These are phyloP conservation scores for Coemansia sp. DNA, from an alignment of 192 early-diverging fungal genomes.

Conservation along the genomic window DNA sequence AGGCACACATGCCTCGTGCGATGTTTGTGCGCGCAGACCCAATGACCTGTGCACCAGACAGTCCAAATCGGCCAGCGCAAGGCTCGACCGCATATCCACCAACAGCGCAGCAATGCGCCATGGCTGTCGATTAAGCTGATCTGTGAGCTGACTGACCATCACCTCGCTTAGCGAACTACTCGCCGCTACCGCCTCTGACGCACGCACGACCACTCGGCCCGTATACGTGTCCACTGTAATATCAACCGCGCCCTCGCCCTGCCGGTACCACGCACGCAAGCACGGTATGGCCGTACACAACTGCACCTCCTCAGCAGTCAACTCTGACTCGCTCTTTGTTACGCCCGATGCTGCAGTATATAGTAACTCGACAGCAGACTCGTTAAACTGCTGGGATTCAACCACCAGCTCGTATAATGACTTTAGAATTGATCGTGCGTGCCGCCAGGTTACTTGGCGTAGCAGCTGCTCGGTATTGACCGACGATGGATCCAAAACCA, in stretches of 20 bases:
- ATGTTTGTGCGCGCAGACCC: slow-evolving; percentile 37
- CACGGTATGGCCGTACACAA: slow-evolving; percentile 21
- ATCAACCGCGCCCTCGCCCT: slow-evolving; percentile 46
- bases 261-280: slow-evolving; percentile 51
- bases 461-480: slow-evolving; percentile 39
- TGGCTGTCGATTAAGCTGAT: slow-evolving; percentile 44
- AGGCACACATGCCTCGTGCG: not conserved
- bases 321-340: slow-evolving; percentile 15
- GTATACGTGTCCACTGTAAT: slow-evolving; percentile 40
- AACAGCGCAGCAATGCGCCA: slow-evolving; percentile 44
- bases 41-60: slow-evolving; percentile 40
- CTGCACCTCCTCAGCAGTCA: slow-evolving; percentile 5
- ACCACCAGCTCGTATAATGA: slow-evolving; percentile 21
- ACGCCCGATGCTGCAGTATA: slow-evolving; percentile 26
- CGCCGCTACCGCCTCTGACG: slow-evolving; percentile 29
- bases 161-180: slow-evolving; percentile 36
- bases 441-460: slow-evolving; percentile 44
- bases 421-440: slow-evolving; percentile 32
- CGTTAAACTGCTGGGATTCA: slow-evolving; percentile 26
- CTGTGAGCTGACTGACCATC: slow-evolving; percentile 38
- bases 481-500: slow-evolving; percentile 22
- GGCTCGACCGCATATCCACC: slow-evolving; percentile 45
- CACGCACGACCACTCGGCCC: slow-evolving; percentile 40
- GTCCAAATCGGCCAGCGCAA: slow-evolving; percentile 51
- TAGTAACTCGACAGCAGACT: slow-evolving; percentile 32